Base-by-base conservation (phyloP, 768 basidiomycete genomes). In the Hygrophorus pudorinus region DNA sequence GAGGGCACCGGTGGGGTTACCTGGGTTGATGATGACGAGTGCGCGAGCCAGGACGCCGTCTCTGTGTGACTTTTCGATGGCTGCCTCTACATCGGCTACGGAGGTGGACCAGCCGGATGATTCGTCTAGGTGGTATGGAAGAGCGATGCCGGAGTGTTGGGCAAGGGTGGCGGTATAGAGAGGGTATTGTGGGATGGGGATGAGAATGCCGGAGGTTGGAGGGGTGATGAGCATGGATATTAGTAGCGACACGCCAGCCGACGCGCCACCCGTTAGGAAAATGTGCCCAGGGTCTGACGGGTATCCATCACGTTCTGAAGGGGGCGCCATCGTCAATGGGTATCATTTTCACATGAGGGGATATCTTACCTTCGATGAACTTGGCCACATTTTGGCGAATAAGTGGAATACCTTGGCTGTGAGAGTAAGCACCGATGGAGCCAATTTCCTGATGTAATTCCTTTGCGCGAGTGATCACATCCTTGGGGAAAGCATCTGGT, bases 131-230 rank as follows among this genome's bases (percentile, higher is more conserved):
- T 86, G 78, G 65, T 98, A 99, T 0, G 91, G 88, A 33, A 97
- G 67, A 0, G 87, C 68, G 4, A 73, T 67, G n/a, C 92, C 93
- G 36, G 72, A 71, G 59, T 76, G 78, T 55, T 91, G 84, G 1
- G 94, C 87, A 40, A 99, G 79, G 1, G 92, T 80, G 27, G 94
- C 94, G 30, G 93, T 97, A 64, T 99, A 99, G 9, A 99, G 73
- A 1, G 94, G 94, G 61, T 99, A 98, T 65, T 99, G 94, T 2
- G 94, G 94, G 50, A 99, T 98, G 27, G 94, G 94, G 56, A 98
- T 96, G 42, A 94, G 76, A 54, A 94, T 75, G 5, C 89, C 91
- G 38, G 77, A 76, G 20, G 67, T 71, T 16, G 77, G 78, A 16
- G 71, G 62, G 8, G 78, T 67, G 53, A 91, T 82, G 48, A 92